Base-by-base conservation (phyloP, 2,329 filamentous ascomycete genomes). In the Trichophyton mentagrophytes region DNA sequence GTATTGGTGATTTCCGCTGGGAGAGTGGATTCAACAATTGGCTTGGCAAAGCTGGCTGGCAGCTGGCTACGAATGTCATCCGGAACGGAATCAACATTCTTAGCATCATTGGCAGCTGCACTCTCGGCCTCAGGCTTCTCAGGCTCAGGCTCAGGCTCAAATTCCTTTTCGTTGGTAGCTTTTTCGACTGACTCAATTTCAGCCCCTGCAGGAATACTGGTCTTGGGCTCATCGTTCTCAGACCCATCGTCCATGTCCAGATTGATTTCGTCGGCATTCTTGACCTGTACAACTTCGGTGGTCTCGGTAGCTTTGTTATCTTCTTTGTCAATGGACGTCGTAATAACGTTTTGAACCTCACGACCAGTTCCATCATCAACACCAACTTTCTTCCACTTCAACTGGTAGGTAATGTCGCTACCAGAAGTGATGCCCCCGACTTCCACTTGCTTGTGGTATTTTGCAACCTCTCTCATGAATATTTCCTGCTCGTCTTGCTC, bases 1-100 rank as follows among this genome's bases (percentile, higher is more conserved):
- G 80, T 87, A 76, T 97, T 97, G 1, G 80, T 82, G 64, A 96
- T 95, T 0, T 79, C 81, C 0, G 80, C 70, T 0, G 90, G 90
- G 15, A 87, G 83, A 2, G 86, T 84, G 60, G 85, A 82, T 40
- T 81, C 82, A 15, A 83, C 78, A 4, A 70, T 76, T 60, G 70
- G 68, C 47, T 72, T 70, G 53, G 81, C 75, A 70, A 95, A 95
- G 0, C 88, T 86, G 25, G 85, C 86, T 1, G 90, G 90, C 1
- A 96, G 80, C 62, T 90, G 85, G 25, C 83, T 84, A 53, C 89
- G 84, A 36, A 95, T 69, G 53, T 85, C 82, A 22, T 86, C 79
- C 1, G 86, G 72, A 1, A 90, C 80, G 25, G 73, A 71, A 13
- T 64, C 69, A 11, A 15, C 13, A 11, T 64, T 57, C 2, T 65